A percentile compares a stretch with the other conserved stretches of the same genome.
Conservation (phyloP, 352 stramenopile species). For the Hyaloperonospora brassicae region DNA sequence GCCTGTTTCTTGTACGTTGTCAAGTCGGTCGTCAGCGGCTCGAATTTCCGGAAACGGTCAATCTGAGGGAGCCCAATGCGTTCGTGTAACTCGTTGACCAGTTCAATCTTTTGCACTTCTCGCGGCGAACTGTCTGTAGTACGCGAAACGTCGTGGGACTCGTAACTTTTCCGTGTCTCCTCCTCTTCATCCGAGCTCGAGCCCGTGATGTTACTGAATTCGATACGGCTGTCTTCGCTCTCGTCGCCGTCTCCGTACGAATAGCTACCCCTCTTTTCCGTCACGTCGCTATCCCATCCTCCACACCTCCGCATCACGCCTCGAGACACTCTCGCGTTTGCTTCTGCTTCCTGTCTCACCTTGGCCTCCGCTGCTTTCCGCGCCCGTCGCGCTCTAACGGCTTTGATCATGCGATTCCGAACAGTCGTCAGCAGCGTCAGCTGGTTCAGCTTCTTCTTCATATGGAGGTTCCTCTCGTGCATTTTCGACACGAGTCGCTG, state of each 20-base stretch:
- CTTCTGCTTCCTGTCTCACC: conserved; percentile 4
- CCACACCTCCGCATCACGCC: conserved; percentile 9
- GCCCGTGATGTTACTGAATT: conserved; percentile 13
- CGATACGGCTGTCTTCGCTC: conserved; percentile 9
- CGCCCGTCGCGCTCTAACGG: conserved; percentile 40
- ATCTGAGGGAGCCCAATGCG: conserved; percentile 66
- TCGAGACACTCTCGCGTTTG: conserved; percentile 2
- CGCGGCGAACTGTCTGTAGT: conserved; percentile 18
- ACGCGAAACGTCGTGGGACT: conserved; percentile 4
- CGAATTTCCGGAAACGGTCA: conserved; percentile 56
- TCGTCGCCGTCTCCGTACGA: conserved; percentile 9
- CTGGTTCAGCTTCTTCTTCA: conserved; percentile 58
- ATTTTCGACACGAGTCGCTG: conserved; percentile 52
- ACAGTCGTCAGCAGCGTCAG: conserved; percentile 52
- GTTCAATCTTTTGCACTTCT: conserved; percentile 49
- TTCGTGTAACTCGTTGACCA: conserved; percentile 73
- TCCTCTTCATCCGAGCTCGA: conserved; percentile 18
- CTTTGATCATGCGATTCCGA: conserved; percentile 37
- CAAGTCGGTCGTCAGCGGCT: conserved; percentile 47
- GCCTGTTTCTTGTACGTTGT: conserved; percentile 38
- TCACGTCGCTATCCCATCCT: conserved; percentile 27
- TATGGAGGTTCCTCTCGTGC: conserved; percentile 47
- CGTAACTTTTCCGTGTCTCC: conserved; percentile 4
- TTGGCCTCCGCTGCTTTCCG: conserved; percentile 34
- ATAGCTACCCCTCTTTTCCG: conserved; percentile 14